Percentiles rank a stretch among this genome's conserved stretches.
Evolutionary conservation across 257 asterid species (phyloP).

Genomic region (Misopates orontium): DNA sequence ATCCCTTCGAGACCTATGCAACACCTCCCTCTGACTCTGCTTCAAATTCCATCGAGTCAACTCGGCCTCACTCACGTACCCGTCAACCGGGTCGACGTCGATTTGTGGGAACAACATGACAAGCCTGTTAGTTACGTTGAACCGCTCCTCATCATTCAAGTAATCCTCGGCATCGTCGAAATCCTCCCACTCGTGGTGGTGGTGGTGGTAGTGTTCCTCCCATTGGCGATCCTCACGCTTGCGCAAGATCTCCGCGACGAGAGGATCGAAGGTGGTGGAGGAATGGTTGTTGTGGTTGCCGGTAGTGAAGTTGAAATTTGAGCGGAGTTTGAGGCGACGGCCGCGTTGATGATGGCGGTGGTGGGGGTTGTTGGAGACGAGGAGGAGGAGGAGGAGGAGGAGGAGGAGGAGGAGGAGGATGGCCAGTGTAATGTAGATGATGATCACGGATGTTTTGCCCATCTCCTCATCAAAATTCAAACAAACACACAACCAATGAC

Average conservation of each 20-base stretch:
- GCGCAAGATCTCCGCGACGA: constrained; percentile 73
- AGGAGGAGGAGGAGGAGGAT: constrained; percentile 49
- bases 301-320: no score
- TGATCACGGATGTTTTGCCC: no score
- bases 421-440: constrained; percentile 68
- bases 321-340: no score
- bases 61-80: constrained; percentile 66
- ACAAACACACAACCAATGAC: no score
- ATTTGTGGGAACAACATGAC: no score
- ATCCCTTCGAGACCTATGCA: constrained; percentile 88
- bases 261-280: no score
- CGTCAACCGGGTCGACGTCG: constrained; percentile 77
- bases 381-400: no score
- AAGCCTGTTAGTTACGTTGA: no score
- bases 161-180: no score
- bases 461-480: no score
- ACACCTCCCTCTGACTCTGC: constrained; percentile 73
- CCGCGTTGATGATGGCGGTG: constrained; percentile 37
- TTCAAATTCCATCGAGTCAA: constrained; percentile 74
- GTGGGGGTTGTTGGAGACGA: constrained; percentile 37
- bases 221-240: constrained; percentile 79
- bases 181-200: constrained; percentile 52
- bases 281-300: no score
- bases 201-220: constrained; percentile 34
- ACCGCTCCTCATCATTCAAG: no score